Conservation (phyloP, 2,329 filamentous ascomycete genomes). For the Fusarium virguliforme region DNA sequence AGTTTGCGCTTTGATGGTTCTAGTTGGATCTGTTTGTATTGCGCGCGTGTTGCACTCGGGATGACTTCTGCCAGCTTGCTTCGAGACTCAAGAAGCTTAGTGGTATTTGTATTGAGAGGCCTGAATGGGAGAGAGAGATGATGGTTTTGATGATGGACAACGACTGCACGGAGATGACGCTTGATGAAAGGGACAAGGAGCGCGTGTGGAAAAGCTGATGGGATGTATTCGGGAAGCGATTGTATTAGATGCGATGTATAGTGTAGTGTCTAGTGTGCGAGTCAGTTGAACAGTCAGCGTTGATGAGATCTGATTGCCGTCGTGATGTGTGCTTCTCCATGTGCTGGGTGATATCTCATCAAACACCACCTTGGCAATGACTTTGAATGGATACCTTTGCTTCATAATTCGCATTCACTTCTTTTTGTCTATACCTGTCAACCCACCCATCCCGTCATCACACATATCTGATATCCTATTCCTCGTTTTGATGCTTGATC, state of each 20-base stretch:
- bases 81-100: not conserved
- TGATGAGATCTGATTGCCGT: not conserved
- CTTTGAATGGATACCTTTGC: not conserved
- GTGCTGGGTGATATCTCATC: not conserved
- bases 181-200: slow-evolving; percentile 17
- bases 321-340: not conserved
- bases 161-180: slow-evolving; percentile 16
- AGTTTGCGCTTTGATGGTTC: slow-evolving; percentile 26
- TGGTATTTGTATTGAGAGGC: not conserved
- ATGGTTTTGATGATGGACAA: slow-evolving; percentile 13
- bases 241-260: slow-evolving; percentile 24
- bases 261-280: slow-evolving; percentile 37
- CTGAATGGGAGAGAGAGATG: not conserved
- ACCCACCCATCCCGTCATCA: slow-evolving; percentile 19
- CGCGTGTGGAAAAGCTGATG: slow-evolving; percentile 11
- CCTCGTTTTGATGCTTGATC: slow-evolving; percentile 6
- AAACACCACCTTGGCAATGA: not conserved
- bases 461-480: slow-evolving; percentile 20
- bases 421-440: slow-evolving; percentile 30
- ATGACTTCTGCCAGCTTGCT: not conserved
- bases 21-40: slow-evolving; percentile 1
- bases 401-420: not conserved
- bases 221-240: slow-evolving; percentile 20
- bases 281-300: slow-evolving; percentile 19
- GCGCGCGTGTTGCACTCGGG: not conserved